A percentile compares a stretch with the other conserved stretches of the same genome.
phyloP scores from a whole-genome alignment of 129 eudicot genomes.

The Helichrysum umbraculigerum region DNA sequence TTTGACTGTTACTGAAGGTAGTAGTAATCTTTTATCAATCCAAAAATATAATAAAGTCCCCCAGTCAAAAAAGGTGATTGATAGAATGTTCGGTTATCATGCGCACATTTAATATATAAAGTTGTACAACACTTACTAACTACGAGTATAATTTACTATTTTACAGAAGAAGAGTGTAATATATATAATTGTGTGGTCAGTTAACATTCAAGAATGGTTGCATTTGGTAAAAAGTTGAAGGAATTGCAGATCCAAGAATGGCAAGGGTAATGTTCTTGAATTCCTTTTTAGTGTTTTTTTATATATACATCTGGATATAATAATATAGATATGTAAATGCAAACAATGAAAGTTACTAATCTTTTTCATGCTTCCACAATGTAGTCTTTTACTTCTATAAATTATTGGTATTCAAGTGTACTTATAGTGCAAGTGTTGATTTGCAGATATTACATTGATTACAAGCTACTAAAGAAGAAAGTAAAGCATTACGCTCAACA shows the following conservation, averaged over 20 bases:
- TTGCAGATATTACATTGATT: slow-evolving; percentile 56
- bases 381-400: too few relatives aligned
- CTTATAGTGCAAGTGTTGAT: background rate
- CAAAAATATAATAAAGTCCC: too few relatives aligned
- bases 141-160: background rate
- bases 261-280: slow-evolving; percentile 46
- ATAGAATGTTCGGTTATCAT: too few relatives aligned
- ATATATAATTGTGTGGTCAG: slow-evolving; percentile 22
- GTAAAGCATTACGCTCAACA: slow-evolving; percentile 55
- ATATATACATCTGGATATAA: too few relatives aligned
- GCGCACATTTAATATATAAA: too few relatives aligned
- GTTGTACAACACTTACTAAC: too few relatives aligned
- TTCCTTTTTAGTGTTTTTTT: background rate
- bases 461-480: slow-evolving; percentile 63
- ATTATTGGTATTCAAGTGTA: background rate
- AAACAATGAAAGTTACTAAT: too few relatives aligned
- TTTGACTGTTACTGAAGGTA: too few relatives aligned
- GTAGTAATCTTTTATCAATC: too few relatives aligned
- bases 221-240: slow-evolving; percentile 71
- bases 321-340: too few relatives aligned
- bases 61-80: too few relatives aligned
- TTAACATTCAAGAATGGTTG: slow-evolving; percentile 45
- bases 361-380: too few relatives aligned
- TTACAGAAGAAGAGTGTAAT: slow-evolving; percentile 16
- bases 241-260: slow-evolving; percentile 68